Evolutionary conservation across 2,329 filamentous ascomycete species (phyloP), one percentile per base, ranked within the genome.

Genomic region (Lithohypha guttulata): DNA sequence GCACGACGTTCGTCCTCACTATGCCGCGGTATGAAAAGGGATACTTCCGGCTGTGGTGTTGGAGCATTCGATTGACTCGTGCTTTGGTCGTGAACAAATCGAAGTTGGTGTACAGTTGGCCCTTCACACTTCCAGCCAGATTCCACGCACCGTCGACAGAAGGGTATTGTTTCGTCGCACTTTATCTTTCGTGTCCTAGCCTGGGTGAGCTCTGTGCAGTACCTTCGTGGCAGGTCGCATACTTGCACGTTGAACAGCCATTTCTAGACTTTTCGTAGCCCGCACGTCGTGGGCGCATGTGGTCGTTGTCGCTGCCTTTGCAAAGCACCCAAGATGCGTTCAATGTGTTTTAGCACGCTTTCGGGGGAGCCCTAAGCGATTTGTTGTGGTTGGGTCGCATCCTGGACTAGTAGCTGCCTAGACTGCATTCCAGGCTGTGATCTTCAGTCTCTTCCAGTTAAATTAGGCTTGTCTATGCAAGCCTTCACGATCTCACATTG

Each of bases 101-200:
- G 40, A 15, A 47, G 28, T 30, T 42, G 26, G 19, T 20, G 39
- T 23, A 34, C 30, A 6, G 36, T 28, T 11, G 45, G 45, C 4
- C 42, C 45, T 42, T 44, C 42, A 21, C 45, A 47, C 11, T 41
- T 38, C 35, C 45, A 42, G 23, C 45, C 45, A 14, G 45, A 38
- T 21, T 43, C 22, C 18, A 41, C 45, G 35, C 45, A 47, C 19
- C 31, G 40, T 21, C 37, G 42, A 39, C 45, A 45, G 37, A 25
- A 36, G n/a, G 45, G 45, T 23, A 4, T 42, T 35, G 45, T 45
- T 38, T 47, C 45, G 34, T 45, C 45, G 22, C 45, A 47, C 39
- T 47, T 47, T 9, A 47, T 27, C 33, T 35, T 39, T 34, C 45
- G 45, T 26, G 45, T 43, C 21, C 43, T 47, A 27, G 6, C 19